Percentiles rank a stretch among this genome's conserved stretches.
phyloP scores from a whole-genome alignment of 352 stramenopile species.

The Pilasporangium apinafurcum region DNA sequence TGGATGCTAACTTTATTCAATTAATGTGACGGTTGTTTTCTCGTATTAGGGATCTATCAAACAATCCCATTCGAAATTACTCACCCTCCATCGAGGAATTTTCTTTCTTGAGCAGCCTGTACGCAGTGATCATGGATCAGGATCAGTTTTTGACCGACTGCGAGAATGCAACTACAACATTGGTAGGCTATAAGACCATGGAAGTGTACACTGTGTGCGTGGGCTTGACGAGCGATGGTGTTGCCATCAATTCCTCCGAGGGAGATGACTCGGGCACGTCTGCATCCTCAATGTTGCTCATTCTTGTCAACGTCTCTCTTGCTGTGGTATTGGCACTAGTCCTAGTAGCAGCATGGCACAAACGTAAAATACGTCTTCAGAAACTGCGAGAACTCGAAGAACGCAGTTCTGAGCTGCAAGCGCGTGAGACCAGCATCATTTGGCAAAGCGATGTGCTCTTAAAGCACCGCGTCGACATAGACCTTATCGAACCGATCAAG shows the following conservation, averaged over 20 bases:
- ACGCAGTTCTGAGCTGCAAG: not conserved
- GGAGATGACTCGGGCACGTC: not conserved
- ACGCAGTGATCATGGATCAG: not conserved
- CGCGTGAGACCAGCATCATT: constrained; percentile 1
- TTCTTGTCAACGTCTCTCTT: constrained; percentile 2
- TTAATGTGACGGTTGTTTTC: no score
- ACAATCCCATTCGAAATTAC: constrained; percentile 5
- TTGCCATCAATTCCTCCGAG: no score
- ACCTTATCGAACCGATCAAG: not conserved
- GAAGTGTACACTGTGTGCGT: not conserved
- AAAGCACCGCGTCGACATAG: constrained; percentile 3
- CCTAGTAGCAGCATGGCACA: constrained; percentile 4
- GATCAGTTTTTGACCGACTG: not conserved
- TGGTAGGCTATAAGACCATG: not conserved
- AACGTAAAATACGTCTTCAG: constrained; percentile 1
- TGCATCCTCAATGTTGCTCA: not conserved
- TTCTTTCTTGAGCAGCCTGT: constrained; percentile 1
- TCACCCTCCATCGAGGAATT: constrained; percentile 2
- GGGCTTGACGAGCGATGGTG: not conserved
- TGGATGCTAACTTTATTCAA: no score
- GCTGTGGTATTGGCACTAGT: constrained; percentile 1
- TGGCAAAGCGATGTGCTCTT: constrained; percentile 5
- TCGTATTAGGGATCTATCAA: not conserved
- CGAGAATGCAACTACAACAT: not conserved
- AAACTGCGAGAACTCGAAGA: not conserved